These are phyloP conservation scores for Talaromyces sp. DNA, from an alignment of 2,329 filamentous ascomycete species.

Conservation along the genomic window DNA sequence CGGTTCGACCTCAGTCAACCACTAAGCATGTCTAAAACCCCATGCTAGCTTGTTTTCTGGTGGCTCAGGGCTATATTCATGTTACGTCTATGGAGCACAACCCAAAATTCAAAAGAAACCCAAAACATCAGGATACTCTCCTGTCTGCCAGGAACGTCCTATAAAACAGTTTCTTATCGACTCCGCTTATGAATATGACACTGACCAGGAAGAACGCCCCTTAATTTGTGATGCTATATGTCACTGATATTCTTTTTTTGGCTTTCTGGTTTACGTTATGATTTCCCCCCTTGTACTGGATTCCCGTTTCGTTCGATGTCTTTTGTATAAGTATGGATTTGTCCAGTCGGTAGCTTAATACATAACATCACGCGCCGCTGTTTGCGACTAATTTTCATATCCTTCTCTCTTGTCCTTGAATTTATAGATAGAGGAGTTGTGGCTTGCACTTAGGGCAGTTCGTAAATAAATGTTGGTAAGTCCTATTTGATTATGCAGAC, in stretches of 20 bases:
- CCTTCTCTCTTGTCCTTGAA: background rate
- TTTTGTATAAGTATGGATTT: conserved; percentile 22
- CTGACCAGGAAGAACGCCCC: background rate
- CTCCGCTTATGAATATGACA: background rate
- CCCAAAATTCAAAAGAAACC: background rate
- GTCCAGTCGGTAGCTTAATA: conserved; percentile 27
- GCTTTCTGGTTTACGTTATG: conserved; percentile 18
- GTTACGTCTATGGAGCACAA: no score
- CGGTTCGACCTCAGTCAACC: conserved; percentile 4
- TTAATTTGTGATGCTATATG: background rate
- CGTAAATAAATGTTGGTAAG: no score
- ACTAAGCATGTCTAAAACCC: background rate
- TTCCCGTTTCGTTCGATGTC: background rate
- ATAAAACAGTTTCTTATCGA: background rate
- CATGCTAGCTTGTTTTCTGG: background rate
- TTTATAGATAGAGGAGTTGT: no score
- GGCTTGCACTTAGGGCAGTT: no score
- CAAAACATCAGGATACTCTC: no score
- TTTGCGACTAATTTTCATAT: conserved; percentile 6
- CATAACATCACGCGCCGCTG: conserved; percentile 21
- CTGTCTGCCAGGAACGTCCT: no score
- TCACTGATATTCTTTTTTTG: conserved; percentile 6
- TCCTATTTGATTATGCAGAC: no score
- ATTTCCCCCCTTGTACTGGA: conserved; percentile 27
- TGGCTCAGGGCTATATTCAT: background rate